Percentiles rank a stretch among this genome's conserved stretches.
Conservation (phyloP, 108 stramenopile species). For the Aurantiochytrium sp. region DNA sequence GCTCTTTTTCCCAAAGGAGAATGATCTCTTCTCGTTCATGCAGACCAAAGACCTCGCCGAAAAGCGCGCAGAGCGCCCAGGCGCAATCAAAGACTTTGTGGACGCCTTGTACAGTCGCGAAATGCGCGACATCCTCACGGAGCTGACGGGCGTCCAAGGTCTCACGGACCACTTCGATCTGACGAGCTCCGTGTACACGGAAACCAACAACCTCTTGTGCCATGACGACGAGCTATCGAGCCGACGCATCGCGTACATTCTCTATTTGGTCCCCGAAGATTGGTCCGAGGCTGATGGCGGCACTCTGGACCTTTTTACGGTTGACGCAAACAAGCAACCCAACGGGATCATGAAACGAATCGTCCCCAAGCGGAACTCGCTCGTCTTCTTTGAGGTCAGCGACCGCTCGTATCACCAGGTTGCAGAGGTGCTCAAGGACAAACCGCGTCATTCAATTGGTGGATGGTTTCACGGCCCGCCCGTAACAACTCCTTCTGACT, state of each 20-base stretch:
- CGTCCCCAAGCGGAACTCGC: slow-evolving; percentile 9
- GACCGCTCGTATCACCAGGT: slow-evolving; percentile 19
- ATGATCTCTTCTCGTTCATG: slow-evolving; percentile 14
- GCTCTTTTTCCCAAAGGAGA: neutral
- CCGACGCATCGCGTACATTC: slow-evolving; percentile 18
- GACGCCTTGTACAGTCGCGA: neutral
- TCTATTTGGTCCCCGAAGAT: slow-evolving; percentile 19
- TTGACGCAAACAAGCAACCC: neutral
- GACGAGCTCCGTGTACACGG: neutral
- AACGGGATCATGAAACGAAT: neutral
- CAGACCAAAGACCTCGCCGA: neutral
- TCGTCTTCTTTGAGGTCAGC: slow-evolving; percentile 20
- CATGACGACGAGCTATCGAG: slow-evolving; percentile 24
- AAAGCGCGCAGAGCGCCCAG: neutral
- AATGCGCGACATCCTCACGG: neutral
- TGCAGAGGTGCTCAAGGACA: slow-evolving; percentile 19
- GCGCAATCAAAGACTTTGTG: neutral
- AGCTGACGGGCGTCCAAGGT: neutral
- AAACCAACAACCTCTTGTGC: slow-evolving; percentile 1
- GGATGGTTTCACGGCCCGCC: slow-evolving; percentile 24
- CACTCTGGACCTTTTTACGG: slow-evolving; percentile 15
- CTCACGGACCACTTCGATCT: slow-evolving; percentile 1
- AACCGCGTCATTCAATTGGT: neutral
- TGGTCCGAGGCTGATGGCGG: slow-evolving; percentile 25
- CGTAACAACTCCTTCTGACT: neutral